These are phyloP conservation scores for Xylariaceae sp. DNA, from an alignment of 2,329 filamentous ascomycete species.

Conservation along the genomic window DNA sequence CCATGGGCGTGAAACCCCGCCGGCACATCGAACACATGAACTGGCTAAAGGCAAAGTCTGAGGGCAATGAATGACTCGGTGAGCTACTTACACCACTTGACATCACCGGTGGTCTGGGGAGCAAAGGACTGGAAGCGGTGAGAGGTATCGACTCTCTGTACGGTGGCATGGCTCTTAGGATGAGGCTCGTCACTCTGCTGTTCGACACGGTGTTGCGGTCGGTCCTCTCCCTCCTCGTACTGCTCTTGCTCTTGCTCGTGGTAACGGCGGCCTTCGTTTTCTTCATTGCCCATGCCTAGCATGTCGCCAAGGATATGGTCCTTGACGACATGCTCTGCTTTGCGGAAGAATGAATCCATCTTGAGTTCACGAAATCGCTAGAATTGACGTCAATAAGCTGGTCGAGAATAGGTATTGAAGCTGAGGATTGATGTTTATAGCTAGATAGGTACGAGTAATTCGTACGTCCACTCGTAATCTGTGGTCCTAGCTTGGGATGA, in stretches of 20 bases:
- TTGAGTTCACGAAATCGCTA: constrained; percentile 6
- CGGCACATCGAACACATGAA: neutral
- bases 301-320: constrained; percentile 31
- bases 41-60: neutral
- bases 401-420: too few relatives aligned
- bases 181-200: too few relatives aligned
- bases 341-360: constrained; percentile 41
- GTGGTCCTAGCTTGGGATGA: too few relatives aligned
- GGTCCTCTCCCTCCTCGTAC: constrained; percentile 17
- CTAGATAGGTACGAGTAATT: neutral
- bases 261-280: constrained; percentile 6
- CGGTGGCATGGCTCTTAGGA: constrained; percentile 8
- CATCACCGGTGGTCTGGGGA: constrained; percentile 64
- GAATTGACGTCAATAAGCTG: neutral
- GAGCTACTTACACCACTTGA: constrained; percentile 61
- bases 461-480: neutral
- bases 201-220: neutral
- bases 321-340: constrained; percentile 37
- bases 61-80: neutral
- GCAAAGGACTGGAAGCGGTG: constrained; percentile 66
- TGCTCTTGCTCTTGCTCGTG: neutral
- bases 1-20: neutral
- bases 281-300: constrained; percentile 36
- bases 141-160: constrained; percentile 35
- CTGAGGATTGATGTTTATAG: neutral